Percentiles rank a stretch among this genome's conserved stretches.
Evolutionary conservation across 768 basidiomycete species (phyloP).

Genomic region (Kondoa malvinella): DNA sequence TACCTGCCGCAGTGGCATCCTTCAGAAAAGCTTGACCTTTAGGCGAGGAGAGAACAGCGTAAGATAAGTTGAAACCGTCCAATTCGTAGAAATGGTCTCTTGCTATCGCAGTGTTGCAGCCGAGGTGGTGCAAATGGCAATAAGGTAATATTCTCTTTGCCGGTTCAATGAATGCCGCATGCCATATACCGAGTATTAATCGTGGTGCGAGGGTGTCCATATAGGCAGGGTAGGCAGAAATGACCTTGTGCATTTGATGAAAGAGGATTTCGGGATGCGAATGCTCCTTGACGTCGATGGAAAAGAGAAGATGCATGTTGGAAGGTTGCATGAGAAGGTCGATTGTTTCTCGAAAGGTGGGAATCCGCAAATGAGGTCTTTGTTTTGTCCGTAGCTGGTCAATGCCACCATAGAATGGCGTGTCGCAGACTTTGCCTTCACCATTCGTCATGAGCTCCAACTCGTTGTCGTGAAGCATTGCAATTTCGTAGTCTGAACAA

Average conservation of each 20-base stretch:
- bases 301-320: constrained; percentile 29
- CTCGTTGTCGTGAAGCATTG: constrained; percentile 33
- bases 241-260: constrained; percentile 30
- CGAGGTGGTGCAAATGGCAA: constrained; percentile 31
- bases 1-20: constrained; percentile 29
- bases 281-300: constrained; percentile 34
- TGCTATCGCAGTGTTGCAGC: constrained; percentile 29
- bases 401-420: constrained; percentile 30
- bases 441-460: constrained; percentile 33
- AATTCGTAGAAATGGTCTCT: constrained; percentile 32
- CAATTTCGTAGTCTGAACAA: no score
- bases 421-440: constrained; percentile 29
- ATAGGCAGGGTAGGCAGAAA: constrained; percentile 26
- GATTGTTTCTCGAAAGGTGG: constrained; percentile 30
- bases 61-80: constrained; percentile 31
- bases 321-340: constrained; percentile 32
- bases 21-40: constrained; percentile 30
- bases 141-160: constrained; percentile 29
- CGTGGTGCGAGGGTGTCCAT: constrained; percentile 28
- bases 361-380: no score
- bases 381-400: no score
- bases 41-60: constrained; percentile 28
- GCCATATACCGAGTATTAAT: constrained; percentile 34
- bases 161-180: constrained; percentile 31
- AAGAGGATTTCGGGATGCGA: constrained; percentile 31